Base-by-base conservation (phyloP, 2,329 filamentous ascomycete species). In the Albophoma yamanashiensis region DNA sequence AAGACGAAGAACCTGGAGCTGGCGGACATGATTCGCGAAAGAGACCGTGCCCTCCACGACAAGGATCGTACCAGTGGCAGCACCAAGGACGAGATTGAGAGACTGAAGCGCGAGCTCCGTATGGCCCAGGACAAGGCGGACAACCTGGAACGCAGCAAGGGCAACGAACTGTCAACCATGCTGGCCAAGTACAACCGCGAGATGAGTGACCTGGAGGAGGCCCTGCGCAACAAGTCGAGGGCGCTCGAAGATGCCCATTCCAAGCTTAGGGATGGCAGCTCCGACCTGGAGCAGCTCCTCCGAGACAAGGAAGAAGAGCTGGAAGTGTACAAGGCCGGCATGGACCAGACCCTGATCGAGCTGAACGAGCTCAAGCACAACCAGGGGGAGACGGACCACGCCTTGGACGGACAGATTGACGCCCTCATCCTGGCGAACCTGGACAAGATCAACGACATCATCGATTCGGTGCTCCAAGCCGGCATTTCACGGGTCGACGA, bases 1-100 rank as follows among this genome's bases (percentile, higher is more conserved):
- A 99, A 99, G 83, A 97, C 93, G 38, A 99, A 99, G 84, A 99
- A 99, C 71, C 79, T 99, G n/a, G 94, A 99, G 74, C 78, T 99
- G 63, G 94, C 94, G 39, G 92, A 97, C 73, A 97, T 99, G 94
- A 99, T 99, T 65, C 86, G 94, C 52, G 94, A 99, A 77, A 84
- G 94, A 67, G 94, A 99, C 70, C 86, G 94, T 64, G 94, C 94
- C 38, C 76, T 97, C 58, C 91, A 97, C 70, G 94, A 99, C 64
- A 91, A 92, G 73, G 94, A 99, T 71, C 86, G 94, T 59, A 78
- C 88, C n/a, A 85, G 81, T 58, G 94, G 94, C 57, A 89, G 86
- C 59, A 92, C 92, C 74, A 92, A 91, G 69, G 94, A 99, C 61
- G 94, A 99, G 72, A 69, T 96, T 14, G 94, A 99, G 76, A 97